Percentiles rank a stretch among this genome's conserved stretches.
Evolutionary conservation across 371 early-diverging fungal species (phyloP).

Genomic region (Mortierella sp.): DNA sequence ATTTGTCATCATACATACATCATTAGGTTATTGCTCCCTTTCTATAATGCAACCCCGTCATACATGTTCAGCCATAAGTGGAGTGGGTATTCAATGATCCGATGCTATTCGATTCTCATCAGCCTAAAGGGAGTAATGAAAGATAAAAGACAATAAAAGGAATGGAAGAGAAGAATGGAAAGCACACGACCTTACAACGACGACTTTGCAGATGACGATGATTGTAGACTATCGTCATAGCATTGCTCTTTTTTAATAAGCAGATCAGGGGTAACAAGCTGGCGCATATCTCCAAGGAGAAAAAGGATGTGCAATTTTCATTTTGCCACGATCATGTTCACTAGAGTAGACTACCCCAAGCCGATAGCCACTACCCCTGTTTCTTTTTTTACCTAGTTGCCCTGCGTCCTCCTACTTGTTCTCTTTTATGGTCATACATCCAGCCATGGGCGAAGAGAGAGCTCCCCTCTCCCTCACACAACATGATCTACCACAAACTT

Average conservation of each 20-base stretch:
- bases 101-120: no score
- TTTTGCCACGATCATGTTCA: background rate
- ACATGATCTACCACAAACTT: conserved; percentile 18
- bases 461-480: background rate
- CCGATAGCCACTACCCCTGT: background rate
- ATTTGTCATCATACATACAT: no score
- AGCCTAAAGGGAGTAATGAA: no score
- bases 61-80: no score
- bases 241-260: background rate
- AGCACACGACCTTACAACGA: conserved; percentile 1
- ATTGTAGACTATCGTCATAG: background rate
- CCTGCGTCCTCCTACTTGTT: background rate
- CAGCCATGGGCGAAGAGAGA: background rate
- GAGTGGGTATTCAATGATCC: no score
- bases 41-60: no score
- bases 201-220: conserved; percentile 2
- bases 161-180: no score
- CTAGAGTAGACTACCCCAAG: background rate
- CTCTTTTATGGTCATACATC: background rate
- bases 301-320: background rate
- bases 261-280: background rate
- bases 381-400: background rate
- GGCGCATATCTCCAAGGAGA: background rate
- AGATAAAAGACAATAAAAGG: no score
- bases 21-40: no score